Base-by-base conservation (phyloP, 2,329 filamentous ascomycete species). In the Penicillium brasilianum region DNA sequence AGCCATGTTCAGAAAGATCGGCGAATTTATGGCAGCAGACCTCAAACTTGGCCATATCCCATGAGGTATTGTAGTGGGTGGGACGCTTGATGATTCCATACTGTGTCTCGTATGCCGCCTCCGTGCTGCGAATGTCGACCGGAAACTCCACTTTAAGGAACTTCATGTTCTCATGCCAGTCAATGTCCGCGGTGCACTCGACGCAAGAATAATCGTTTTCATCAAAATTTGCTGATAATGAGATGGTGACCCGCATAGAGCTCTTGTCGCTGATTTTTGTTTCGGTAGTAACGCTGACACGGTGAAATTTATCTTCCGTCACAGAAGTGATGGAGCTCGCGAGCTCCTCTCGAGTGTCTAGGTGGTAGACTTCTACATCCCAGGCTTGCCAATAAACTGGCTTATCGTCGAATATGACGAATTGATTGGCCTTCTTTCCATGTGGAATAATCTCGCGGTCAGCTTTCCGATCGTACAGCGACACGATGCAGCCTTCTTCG, bases 121-220 rank as follows among this genome's bases (percentile, higher is more conserved):
- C 93, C 0, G 90, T 96, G 78, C 94, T 97, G 69, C 88, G 86
- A 64, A 98, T 85, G 71, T 96, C 90, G 64, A 97, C 93, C 0
- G 95, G 94, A 79, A 99, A 99, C 76, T 99, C 95, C 51, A 98
- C 94, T 83, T 99, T 99, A 73, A 99, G 85, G 83, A 98, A 98
- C 74, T 95, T 96, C 90, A 95, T 97, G 14, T 88, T 92, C 78
- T 99, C 95, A 68, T 90, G 90, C 95, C 95, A 99, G 73, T 97
- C 92, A 18, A 98, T 91, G 68, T 96, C 92, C 53, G 89, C 90
- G 43, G 87, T 85, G 65, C 94, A 88, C 66, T 96, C 91, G 14
- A 98, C 85, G 65, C 87, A 88, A 0, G 89, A 90, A 36, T 86
- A 85, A 22, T 16, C 30, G n/a, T 14, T 37, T 34, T 87, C 81